Percentiles rank a stretch among this genome's conserved stretches.
phyloP scores from a whole-genome alignment of 1,139 yeast genomes.

The Debaryomycetaceae sp. region DNA sequence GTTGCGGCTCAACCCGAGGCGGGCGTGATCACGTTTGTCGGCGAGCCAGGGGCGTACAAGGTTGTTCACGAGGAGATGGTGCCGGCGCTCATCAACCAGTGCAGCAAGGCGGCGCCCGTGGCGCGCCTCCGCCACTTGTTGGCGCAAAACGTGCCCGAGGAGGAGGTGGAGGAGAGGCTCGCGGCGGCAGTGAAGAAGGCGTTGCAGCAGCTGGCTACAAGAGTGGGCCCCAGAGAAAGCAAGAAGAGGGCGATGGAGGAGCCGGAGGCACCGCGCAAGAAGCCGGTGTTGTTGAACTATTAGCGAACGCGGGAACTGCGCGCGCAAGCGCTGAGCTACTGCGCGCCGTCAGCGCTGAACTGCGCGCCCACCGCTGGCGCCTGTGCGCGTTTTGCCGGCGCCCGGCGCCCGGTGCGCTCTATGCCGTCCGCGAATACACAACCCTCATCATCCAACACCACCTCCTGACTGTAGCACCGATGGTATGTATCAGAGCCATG shows the following conservation, averaged over 20 bases:
- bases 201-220: neutral
- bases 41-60: too few relatives aligned
- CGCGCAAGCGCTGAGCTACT: too few relatives aligned
- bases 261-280: conserved; percentile 9
- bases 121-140: too few relatives aligned
- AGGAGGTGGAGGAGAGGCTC: neutral
- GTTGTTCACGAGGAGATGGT: too few relatives aligned
- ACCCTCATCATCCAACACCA: neutral
- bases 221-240: neutral
- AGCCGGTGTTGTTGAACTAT: conserved; percentile 14
- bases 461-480: neutral
- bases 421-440: neutral
- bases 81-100: too few relatives aligned
- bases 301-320: conserved; percentile 7
- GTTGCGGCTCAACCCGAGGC: conserved; percentile 5
- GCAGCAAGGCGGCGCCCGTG: too few relatives aligned
- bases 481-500: neutral
- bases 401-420: too few relatives aligned
- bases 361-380: too few relatives aligned
- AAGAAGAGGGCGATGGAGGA: conserved; percentile 9
- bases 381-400: too few relatives aligned
- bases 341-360: too few relatives aligned
- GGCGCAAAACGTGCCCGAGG: too few relatives aligned
- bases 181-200: neutral
- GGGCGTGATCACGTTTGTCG: conserved; percentile 5